Evolutionary conservation across 2,329 filamentous ascomycete genomes (phyloP).

Genomic region (Aspergillus fijiensis): DNA sequence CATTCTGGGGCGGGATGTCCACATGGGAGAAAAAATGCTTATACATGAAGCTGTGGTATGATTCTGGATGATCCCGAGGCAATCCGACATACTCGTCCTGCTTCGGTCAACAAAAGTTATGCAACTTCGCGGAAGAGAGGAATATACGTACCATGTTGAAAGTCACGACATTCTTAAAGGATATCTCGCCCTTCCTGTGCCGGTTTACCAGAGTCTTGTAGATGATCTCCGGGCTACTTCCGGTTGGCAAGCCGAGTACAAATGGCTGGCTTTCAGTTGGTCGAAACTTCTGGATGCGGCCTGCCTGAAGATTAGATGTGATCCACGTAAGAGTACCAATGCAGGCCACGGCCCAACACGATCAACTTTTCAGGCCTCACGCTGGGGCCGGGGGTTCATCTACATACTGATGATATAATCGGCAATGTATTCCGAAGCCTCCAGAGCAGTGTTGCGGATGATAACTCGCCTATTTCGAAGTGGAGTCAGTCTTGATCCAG

Average conservation of each 20-base stretch:
- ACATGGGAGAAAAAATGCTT: conserved; percentile 86
- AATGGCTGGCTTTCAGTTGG: conserved; percentile 73
- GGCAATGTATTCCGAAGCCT: conserved; percentile 73
- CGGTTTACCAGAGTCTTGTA: conserved; percentile 70
- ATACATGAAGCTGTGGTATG: conserved; percentile 93
- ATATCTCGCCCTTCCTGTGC: conserved; percentile 58
- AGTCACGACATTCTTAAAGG: conserved; percentile 83
- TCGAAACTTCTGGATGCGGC: conserved; percentile 74
- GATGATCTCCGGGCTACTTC: conserved; percentile 74
- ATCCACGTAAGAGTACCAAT: not conserved
- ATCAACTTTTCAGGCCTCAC: not conserved
- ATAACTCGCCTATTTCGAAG: conserved; percentile 69
- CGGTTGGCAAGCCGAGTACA: conserved; percentile 79
- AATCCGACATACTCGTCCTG: conserved; percentile 85
- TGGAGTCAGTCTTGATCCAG: conserved; percentile 13
- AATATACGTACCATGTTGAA: conserved; percentile 74
- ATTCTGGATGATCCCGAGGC: conserved; percentile 77
- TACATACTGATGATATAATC: conserved; percentile 72
- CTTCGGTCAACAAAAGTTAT: conserved; percentile 12
- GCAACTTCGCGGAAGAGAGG: not conserved
- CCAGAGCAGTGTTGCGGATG: conserved; percentile 69
- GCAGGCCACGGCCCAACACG: no score
- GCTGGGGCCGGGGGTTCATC: not conserved
- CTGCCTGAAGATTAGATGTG: conserved; percentile 37
- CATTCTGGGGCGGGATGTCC: conserved; percentile 76